These are phyloP conservation scores for Blumeriella jaapii DNA, from an alignment of 2,329 filamentous ascomycete species.

Conservation along the genomic window DNA sequence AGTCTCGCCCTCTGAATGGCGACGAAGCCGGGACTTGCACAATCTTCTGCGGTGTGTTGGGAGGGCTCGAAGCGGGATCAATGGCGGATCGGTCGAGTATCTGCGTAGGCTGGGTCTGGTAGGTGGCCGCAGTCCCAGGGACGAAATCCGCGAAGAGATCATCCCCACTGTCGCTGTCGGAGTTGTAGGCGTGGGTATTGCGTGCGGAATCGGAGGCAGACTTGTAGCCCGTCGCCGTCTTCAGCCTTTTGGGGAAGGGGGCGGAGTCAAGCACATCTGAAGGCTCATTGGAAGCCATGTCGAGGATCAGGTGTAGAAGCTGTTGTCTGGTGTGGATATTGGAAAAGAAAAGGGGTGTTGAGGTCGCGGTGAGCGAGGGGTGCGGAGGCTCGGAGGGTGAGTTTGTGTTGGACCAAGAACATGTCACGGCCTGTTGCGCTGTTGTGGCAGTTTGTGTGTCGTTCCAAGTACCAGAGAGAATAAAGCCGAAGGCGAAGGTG, in stretches of 20 bases:
- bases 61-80: constrained; percentile 23
- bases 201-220: constrained; percentile 18
- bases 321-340: neutral
- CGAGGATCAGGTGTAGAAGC: neutral
- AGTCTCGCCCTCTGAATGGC: constrained; percentile 33
- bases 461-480: no score
- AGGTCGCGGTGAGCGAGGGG: neutral
- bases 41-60: constrained; percentile 24
- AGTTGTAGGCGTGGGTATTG: constrained; percentile 25
- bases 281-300: constrained; percentile 16
- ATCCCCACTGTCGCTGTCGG: constrained; percentile 34
- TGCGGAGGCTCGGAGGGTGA: constrained; percentile 3
- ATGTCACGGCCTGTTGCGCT: no score
- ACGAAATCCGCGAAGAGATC: constrained; percentile 35
- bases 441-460: no score
- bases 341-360: neutral
- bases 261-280: constrained; percentile 17
- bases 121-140: constrained; percentile 24
- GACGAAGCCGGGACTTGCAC: constrained; percentile 89
- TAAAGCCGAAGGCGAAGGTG: no score
- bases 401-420: no score
- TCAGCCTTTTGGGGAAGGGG: constrained; percentile 26
- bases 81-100: constrained; percentile 22
- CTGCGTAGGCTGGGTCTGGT: constrained; percentile 33
- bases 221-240: constrained; percentile 24